Evolutionary conservation across 2,329 filamentous ascomycete species (phyloP).

Genomic region (Arthrobotrys sphaeroides): DNA sequence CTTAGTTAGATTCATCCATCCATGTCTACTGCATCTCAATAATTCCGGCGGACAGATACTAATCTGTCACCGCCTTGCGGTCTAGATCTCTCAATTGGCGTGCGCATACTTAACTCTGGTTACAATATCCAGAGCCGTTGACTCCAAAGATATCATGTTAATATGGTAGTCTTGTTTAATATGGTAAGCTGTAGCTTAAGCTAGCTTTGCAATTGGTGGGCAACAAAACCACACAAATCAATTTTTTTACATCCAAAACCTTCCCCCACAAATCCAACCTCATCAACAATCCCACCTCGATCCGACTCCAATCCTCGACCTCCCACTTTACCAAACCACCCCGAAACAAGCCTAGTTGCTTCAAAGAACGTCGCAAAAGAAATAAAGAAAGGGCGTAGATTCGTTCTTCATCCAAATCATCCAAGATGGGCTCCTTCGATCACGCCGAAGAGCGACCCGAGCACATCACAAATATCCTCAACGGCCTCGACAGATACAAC

Average conservation of each 20-base stretch:
- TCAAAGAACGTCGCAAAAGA: too few relatives aligned
- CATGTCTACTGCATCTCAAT: too few relatives aligned
- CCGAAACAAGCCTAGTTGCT: slow-evolving; percentile 17
- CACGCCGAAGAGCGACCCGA: slow-evolving; percentile 91
- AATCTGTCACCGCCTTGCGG: too few relatives aligned
- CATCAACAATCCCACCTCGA: slow-evolving; percentile 1
- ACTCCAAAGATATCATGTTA: too few relatives aligned
- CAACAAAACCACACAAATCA: slow-evolving; percentile 32
- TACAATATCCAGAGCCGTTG: too few relatives aligned
- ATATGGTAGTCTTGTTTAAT: too few relatives aligned
- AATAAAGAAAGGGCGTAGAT: too few relatives aligned
- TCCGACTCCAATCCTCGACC: background rate
- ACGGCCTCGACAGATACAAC: slow-evolving; percentile 97
- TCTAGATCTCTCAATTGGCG: too few relatives aligned
- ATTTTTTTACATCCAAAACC: slow-evolving; percentile 42
- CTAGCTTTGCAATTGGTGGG: background rate
- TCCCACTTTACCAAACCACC: background rate
- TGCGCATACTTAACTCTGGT: too few relatives aligned
- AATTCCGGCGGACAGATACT: too few relatives aligned
- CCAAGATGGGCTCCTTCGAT: slow-evolving; percentile 68
- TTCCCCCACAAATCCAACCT: slow-evolving; percentile 37
- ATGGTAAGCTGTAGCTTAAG: background rate
- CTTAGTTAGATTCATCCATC: background rate
- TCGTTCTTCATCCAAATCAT: background rate
- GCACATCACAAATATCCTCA: slow-evolving; percentile 91